phyloP scores from a whole-genome alignment of 2,329 filamentous ascomycete species.

The Cladosporium sp. region DNA sequence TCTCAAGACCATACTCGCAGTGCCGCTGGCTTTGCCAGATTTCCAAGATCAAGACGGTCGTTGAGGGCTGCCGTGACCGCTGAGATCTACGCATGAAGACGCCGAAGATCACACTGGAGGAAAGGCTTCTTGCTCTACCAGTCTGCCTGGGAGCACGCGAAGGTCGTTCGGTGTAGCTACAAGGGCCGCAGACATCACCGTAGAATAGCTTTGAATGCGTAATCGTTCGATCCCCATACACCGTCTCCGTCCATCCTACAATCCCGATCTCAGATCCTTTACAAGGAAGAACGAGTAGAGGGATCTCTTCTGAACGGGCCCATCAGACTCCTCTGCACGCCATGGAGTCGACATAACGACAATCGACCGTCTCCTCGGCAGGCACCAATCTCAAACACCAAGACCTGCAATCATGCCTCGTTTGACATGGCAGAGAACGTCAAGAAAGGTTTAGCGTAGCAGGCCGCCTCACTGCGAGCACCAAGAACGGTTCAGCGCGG shows the following conservation, averaged over 20 bases:
- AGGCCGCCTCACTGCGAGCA: too few relatives aligned
- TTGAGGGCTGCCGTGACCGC: neutral
- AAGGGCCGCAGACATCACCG: neutral
- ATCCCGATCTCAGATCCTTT: neutral
- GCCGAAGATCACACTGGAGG: neutral
- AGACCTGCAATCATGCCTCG: neutral
- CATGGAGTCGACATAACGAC: neutral
- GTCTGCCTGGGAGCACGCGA: neutral
- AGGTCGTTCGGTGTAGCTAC: neutral
- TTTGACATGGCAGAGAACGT: neutral
- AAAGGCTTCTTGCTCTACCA: neutral
- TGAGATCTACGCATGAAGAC: neutral
- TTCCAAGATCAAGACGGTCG: neutral
- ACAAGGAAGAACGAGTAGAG: neutral
- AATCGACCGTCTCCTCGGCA: neutral
- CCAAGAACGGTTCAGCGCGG: neutral
- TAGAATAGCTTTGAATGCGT: neutral
- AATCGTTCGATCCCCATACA: neutral
- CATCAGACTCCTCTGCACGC: neutral
- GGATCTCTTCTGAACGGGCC: neutral
- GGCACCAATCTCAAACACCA: neutral
- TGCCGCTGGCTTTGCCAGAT: neutral
- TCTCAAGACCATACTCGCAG: too few relatives aligned
- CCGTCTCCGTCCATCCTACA: neutral
- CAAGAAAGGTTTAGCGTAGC: neutral